A percentile compares a stretch with the other conserved stretches of the same genome.
These are phyloP conservation scores for Aspergillus ochraceoroseus DNA, from an alignment of 2,329 filamentous ascomycete species.

Conservation along the genomic window DNA sequence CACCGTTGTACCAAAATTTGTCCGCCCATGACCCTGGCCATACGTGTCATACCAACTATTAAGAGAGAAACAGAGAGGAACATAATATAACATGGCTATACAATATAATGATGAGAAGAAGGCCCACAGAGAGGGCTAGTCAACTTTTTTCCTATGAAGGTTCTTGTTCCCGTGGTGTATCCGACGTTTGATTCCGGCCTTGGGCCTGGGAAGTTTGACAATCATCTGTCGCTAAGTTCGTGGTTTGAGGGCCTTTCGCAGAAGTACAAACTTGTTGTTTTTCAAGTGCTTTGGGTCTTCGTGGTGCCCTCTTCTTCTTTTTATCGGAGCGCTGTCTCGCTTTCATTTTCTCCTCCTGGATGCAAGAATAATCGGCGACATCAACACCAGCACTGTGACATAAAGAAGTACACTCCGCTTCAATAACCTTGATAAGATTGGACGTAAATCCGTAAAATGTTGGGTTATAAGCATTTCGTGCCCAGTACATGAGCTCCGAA, in stretches of 20 bases:
- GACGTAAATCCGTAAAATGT: conserved; percentile 42
- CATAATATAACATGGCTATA: no score
- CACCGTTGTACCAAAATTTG: no score
- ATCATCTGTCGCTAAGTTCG: no score
- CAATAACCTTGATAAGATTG: conserved; percentile 36
- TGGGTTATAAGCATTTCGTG: conserved; percentile 43
- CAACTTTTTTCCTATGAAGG: neutral
- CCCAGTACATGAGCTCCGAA: conserved; percentile 42
- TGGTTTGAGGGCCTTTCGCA: neutral
- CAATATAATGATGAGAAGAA: neutral
- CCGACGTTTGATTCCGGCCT: no score
- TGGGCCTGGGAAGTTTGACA: no score
- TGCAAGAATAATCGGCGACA: conserved; percentile 27
- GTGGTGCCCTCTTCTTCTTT: conserved; percentile 23
- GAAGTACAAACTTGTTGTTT: neutral
- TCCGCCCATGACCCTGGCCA: no score
- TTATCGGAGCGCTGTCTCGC: conserved; percentile 21
- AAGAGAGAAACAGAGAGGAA: no score
- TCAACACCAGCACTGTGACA: conserved; percentile 37
- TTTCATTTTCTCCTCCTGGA: conserved; percentile 24
- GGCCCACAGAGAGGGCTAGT: neutral
- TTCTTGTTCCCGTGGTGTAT: no score
- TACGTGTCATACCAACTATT: no score
- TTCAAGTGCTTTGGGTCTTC: conserved; percentile 11
- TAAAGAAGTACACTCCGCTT: conserved; percentile 36